Percentiles rank a stretch among this genome's conserved stretches.
Evolutionary conservation across 2,329 filamentous ascomycete genomes (phyloP).

Genomic region (Nemania sp.): DNA sequence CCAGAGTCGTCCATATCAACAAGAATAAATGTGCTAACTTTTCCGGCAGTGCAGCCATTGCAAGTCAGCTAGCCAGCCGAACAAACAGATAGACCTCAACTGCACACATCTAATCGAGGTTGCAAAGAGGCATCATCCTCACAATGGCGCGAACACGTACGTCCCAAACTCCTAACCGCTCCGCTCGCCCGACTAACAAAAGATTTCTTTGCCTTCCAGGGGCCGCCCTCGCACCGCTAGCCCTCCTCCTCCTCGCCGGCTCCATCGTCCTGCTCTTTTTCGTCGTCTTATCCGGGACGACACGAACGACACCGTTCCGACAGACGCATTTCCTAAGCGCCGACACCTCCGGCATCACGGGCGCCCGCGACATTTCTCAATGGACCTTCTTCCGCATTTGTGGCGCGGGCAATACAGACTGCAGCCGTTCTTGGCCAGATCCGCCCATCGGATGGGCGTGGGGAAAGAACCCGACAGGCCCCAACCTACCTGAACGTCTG

Average conservation of each 20-base stretch:
- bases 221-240: slow-evolving; percentile 33
- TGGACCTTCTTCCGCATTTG: slow-evolving; percentile 95
- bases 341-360: slow-evolving; percentile 72
- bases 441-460: slow-evolving; percentile 74
- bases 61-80: not conserved
- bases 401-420: slow-evolving; percentile 66
- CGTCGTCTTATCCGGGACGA: slow-evolving; percentile 61
- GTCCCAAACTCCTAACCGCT: not conserved
- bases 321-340: slow-evolving; percentile 86
- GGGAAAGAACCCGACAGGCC: slow-evolving; percentile 51
- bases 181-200: not conserved
- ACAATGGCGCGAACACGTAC: slow-evolving; percentile 25
- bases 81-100: not conserved
- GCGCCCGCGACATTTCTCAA: slow-evolving; percentile 69
- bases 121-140: not conserved
- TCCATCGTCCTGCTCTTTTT: slow-evolving; percentile 62
- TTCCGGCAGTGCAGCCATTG: not conserved
- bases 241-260: slow-evolving; percentile 51
- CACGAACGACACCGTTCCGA: slow-evolving; percentile 61
- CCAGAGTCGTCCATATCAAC: not conserved
- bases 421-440: slow-evolving; percentile 64
- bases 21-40: too few species aligned
- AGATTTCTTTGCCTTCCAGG: not conserved
- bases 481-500: slow-evolving; percentile 47
- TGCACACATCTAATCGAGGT: not conserved